A percentile compares a stretch with the other conserved stretches of the same genome.
Evolutionary conservation across 2,329 filamentous ascomycete species (phyloP).

Genomic region (Penicillium sclerotigenum): DNA sequence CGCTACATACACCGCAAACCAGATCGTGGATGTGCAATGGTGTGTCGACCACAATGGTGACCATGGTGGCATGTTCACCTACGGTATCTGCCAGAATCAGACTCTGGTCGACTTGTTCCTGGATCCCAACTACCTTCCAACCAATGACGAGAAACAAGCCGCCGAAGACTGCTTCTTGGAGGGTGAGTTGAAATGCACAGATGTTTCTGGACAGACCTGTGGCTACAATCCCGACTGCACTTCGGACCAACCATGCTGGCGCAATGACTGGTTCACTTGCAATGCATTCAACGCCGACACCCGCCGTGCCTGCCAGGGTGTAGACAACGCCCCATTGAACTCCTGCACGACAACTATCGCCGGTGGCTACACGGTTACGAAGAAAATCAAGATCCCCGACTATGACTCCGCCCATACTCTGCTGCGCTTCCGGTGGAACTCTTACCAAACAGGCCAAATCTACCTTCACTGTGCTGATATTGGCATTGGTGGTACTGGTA

Average conservation of each 20-base stretch:
- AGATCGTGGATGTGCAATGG: conserved; percentile 53
- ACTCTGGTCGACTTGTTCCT: conserved; percentile 51
- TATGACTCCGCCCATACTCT: conserved; percentile 51
- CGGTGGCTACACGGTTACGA: conserved; percentile 53
- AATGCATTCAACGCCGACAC: conserved; percentile 18
- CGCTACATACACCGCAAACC: conserved; percentile 46
- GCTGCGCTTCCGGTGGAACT: conserved; percentile 54
- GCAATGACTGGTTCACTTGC: conserved; percentile 57
- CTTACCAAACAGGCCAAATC: conserved; percentile 53
- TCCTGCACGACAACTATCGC: conserved; percentile 53
- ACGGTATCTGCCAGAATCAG: conserved; percentile 54
- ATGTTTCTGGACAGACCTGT: conserved; percentile 51
- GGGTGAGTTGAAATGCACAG: conserved; percentile 50
- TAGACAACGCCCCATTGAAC: conserved; percentile 44
- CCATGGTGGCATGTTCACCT: conserved; percentile 57
- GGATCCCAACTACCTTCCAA: conserved; percentile 48
- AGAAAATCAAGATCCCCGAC: conserved; percentile 51
- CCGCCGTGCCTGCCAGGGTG: conserved; percentile 39
- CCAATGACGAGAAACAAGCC: conserved; percentile 52
- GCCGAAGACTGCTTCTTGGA: conserved; percentile 53
- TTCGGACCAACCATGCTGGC: conserved; percentile 45
- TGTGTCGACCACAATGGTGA: conserved; percentile 58
- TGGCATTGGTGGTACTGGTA: conserved; percentile 34
- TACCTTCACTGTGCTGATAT: conserved; percentile 56
- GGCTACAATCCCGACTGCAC: conserved; percentile 50